Conservation (phyloP, 1,284 basidiomycete genomes). For the Rugosomyces carneus region DNA sequence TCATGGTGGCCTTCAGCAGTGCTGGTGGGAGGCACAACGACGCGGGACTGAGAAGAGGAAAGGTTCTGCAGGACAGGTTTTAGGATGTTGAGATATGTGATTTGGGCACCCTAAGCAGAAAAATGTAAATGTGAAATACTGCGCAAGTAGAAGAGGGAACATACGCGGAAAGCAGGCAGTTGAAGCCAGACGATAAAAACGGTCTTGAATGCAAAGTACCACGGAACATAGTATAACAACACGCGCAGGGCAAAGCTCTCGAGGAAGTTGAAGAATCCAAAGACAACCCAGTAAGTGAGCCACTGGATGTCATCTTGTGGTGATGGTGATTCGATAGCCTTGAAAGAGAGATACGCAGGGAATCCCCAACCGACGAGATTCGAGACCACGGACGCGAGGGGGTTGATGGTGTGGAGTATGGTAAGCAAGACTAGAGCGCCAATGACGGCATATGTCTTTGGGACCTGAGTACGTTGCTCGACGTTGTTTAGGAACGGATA, state of each 20-base stretch:
- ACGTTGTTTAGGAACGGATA: slow-evolving; percentile 81
- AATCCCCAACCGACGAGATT: slow-evolving; percentile 82
- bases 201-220: slow-evolving; percentile 91
- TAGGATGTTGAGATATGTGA: slow-evolving; percentile 58
- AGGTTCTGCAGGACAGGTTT: slow-evolving; percentile 63
- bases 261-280: slow-evolving; percentile 81
- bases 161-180: slow-evolving; percentile 72
- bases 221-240: slow-evolving; percentile 79
- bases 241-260: slow-evolving; percentile 71
- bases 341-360: slow-evolving; percentile 82
- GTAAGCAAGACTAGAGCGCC: slow-evolving; percentile 62
- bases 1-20: slow-evolving; percentile 26
- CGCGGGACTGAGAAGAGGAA: slow-evolving; percentile 30
- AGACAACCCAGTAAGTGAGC: slow-evolving; percentile 87
- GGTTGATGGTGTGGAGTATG: slow-evolving; percentile 76
- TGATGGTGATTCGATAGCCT: slow-evolving; percentile 72
- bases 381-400: slow-evolving; percentile 75
- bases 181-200: slow-evolving; percentile 85
- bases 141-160: slow-evolving; percentile 27
- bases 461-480: slow-evolving; percentile 87
- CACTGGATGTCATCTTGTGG: slow-evolving; percentile 80
- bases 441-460: slow-evolving; percentile 89
- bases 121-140: slow-evolving; percentile 11
- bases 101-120: slow-evolving; percentile 61
- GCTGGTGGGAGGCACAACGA: slow-evolving; percentile 29